Percentiles rank a stretch among this genome's conserved stretches.
These are phyloP conservation scores for Geosmithia morbida DNA, from an alignment of 2,329 filamentous ascomycete species.

Conservation along the genomic window DNA sequence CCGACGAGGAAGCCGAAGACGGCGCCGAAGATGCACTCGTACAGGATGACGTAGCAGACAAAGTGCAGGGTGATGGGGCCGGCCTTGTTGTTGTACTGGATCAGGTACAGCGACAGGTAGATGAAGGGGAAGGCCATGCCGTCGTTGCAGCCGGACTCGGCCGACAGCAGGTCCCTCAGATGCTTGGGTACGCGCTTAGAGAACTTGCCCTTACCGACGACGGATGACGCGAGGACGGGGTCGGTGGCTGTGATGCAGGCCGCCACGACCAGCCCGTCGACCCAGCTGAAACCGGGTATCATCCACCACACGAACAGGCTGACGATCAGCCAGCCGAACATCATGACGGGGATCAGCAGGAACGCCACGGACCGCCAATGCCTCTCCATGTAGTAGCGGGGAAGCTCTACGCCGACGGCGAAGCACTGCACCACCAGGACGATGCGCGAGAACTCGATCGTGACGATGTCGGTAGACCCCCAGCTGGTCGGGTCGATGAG, in stretches of 20 bases:
- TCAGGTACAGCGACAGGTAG: slow-evolving; percentile 81
- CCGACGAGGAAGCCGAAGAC: slow-evolving; percentile 78
- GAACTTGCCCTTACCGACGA: slow-evolving; percentile 98
- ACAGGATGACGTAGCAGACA: slow-evolving; percentile 79
- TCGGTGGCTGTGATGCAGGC: slow-evolving; percentile 97
- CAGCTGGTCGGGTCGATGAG: slow-evolving; percentile 63
- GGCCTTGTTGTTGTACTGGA: slow-evolving; percentile 61
- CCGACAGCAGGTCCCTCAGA: slow-evolving; percentile 84
- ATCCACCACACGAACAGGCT: slow-evolving; percentile 94
- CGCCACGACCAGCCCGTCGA: slow-evolving; percentile 74
- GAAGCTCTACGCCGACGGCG: slow-evolving; percentile 79
- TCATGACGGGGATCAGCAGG: slow-evolving; percentile 91
- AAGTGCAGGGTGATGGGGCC: slow-evolving; percentile 66
- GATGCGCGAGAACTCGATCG: slow-evolving; percentile 77
- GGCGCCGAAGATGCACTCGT: slow-evolving; percentile 90
- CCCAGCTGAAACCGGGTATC: slow-evolving; percentile 64
- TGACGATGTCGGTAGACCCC: slow-evolving; percentile 77
- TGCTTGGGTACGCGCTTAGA: slow-evolving; percentile 96
- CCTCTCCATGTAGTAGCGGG: slow-evolving; percentile 91
- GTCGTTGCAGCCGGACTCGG: slow-evolving; percentile 97
- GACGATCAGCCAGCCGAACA: slow-evolving; percentile 84
- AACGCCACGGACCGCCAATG: slow-evolving; percentile 91
- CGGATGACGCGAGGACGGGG: slow-evolving; percentile 89
- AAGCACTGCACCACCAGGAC: slow-evolving; percentile 89
- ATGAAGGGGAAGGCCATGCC: slow-evolving; percentile 99